phyloP scores from a whole-genome alignment of 2,329 filamentous ascomycete genomes.

The Sarocladium oryzae region DNA sequence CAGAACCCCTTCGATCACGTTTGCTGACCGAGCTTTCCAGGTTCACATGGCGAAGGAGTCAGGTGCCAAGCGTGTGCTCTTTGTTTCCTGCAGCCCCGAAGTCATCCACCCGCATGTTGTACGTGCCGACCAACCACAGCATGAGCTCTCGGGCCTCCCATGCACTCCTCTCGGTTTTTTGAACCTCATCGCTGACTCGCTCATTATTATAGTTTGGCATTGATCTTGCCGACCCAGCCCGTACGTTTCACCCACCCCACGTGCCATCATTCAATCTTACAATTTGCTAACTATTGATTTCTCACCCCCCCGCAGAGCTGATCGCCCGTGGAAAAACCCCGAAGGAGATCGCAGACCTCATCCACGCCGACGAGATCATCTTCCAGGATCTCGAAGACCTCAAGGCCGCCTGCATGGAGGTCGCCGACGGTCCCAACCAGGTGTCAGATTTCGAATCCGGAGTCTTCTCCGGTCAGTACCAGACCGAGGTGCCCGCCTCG shows the following conservation, averaged over 20 bases:
- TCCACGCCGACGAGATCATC: slow-evolving; percentile 48
- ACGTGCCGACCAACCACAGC: slow-evolving; percentile 25
- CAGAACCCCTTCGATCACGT: not conserved
- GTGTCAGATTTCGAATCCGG: slow-evolving; percentile 75
- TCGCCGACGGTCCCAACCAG: slow-evolving; percentile 50
- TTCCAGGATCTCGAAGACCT: slow-evolving; percentile 62
- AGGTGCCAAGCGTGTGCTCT: slow-evolving; percentile 74
- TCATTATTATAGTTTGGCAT: slow-evolving; percentile 26
- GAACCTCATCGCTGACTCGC: slow-evolving; percentile 21
- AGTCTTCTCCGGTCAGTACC: slow-evolving; percentile 84
- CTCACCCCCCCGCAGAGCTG: too few relatives aligned
- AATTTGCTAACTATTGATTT: not conserved
- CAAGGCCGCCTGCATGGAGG: slow-evolving; percentile 69
- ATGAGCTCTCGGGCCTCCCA: not conserved
- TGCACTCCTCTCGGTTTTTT: not conserved
- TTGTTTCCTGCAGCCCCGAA: slow-evolving; percentile 74
- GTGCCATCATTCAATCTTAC: not conserved
- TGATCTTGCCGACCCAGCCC: slow-evolving; percentile 35
- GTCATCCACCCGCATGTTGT: slow-evolving; percentile 87
- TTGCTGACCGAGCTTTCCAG: slow-evolving; percentile 12
- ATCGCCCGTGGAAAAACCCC: slow-evolving; percentile 34
- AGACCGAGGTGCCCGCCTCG: slow-evolving; percentile 68
- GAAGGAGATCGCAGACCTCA: slow-evolving; percentile 34
- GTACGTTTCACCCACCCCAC: slow-evolving; percentile 15
- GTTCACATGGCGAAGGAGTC: slow-evolving; percentile 72